Percentiles rank a stretch among this genome's conserved stretches.
phyloP scores from a whole-genome alignment of 768 basidiomycete species.

The Auricularia cornea region DNA sequence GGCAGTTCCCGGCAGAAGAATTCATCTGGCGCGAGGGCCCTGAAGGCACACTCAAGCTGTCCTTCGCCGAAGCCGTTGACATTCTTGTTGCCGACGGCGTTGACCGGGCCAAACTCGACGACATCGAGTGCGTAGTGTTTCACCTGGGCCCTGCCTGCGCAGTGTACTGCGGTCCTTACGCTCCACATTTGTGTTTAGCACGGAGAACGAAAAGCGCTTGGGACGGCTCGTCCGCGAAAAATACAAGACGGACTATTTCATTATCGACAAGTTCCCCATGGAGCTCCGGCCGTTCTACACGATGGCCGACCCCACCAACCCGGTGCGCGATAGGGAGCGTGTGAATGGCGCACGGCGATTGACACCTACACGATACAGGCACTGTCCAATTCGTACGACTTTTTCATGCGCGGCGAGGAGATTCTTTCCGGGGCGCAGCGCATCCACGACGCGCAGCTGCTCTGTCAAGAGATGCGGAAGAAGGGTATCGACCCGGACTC shows the following conservation, averaged over 20 bases:
- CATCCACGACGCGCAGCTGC: conserved; percentile 80
- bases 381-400: conserved; percentile 97
- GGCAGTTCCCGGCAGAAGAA: conserved; percentile 91
- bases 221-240: conserved; percentile 85
- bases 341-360: background rate
- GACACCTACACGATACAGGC: conserved; percentile 35
- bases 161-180: conserved; percentile 4
- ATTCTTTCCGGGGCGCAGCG: conserved; percentile 98
- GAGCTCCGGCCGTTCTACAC: conserved; percentile 97
- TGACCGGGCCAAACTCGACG: conserved; percentile 67
- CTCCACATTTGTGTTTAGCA: conserved; percentile 39
- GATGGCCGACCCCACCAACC: conserved; percentile 92
- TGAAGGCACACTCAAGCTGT: conserved; percentile 77
- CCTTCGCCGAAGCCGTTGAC: conserved; percentile 82
- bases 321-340: conserved; percentile 34
- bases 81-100: conserved; percentile 83
- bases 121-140: conserved; percentile 62
- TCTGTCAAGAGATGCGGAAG: conserved; percentile 74
- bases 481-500: conserved; percentile 86
- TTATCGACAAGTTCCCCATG: conserved; percentile 98
- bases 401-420: conserved; percentile 99
- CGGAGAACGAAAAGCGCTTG: conserved; percentile 90
- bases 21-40: conserved; percentile 92
- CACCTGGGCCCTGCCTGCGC: background rate
- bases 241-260: conserved; percentile 97